A percentile compares a stretch with the other conserved stretches of the same genome.
These are phyloP conservation scores for Leccinum pseudoinsigne DNA, from an alignment of 1,284 basidiomycete genomes.

Conservation along the genomic window DNA sequence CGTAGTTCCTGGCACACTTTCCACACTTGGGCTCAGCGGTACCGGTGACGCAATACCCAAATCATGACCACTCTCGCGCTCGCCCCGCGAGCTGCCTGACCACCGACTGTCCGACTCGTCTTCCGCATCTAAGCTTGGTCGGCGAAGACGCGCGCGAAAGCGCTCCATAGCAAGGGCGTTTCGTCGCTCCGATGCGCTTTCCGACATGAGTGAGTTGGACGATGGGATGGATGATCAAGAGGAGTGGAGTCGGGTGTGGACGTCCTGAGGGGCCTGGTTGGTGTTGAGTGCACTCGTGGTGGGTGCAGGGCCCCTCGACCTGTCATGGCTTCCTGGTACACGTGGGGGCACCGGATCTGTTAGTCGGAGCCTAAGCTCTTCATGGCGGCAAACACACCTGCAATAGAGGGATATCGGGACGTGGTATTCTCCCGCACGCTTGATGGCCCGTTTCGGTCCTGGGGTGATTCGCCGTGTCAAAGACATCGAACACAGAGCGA, in stretches of 20 bases:
- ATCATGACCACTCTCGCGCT: conserved; percentile 17
- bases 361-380: neutral
- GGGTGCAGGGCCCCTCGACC: conserved; percentile 21
- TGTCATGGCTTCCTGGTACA: conserved; percentile 11
- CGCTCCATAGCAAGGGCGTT: conserved; percentile 35
- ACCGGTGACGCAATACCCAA: conserved; percentile 16
- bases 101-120: conserved; percentile 29
- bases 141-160: conserved; percentile 21
- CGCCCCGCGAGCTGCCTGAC: conserved; percentile 22
- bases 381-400: conserved; percentile 17
- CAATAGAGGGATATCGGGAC: conserved; percentile 12
- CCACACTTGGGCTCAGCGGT: conserved; percentile 16
- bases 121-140: conserved; percentile 28
- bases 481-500: conserved; percentile 32
- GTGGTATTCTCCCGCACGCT: conserved; percentile 12
- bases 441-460: conserved; percentile 17
- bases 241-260: conserved; percentile 24
- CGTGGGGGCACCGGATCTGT: conserved; percentile 20
- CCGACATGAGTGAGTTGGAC: conserved; percentile 45
- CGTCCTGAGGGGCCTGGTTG: conserved; percentile 17
- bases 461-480: conserved; percentile 23
- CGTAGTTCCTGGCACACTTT: conserved; percentile 14
- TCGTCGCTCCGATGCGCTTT: conserved; percentile 42
- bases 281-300: conserved; percentile 8
- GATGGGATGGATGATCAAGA: conserved; percentile 32